Evolutionary conservation across 345 rosid genomes (phyloP).

Genomic region (Clarkia xantiana): DNA sequence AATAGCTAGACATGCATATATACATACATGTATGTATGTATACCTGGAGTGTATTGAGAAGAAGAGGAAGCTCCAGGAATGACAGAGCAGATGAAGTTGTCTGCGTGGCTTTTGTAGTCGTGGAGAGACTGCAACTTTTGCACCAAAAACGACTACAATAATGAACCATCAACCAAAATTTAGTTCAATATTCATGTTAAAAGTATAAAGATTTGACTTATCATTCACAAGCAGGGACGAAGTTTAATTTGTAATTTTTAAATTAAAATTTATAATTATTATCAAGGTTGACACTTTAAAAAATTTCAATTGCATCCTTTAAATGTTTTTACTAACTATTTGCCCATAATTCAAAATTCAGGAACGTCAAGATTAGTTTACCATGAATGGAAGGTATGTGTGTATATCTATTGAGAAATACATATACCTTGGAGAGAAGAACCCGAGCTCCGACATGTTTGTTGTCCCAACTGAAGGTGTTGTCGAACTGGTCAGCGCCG

Average conservation of each 20-base stretch:
- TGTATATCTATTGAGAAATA: neutral
- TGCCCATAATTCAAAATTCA: too few relatives aligned
- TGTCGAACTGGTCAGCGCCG: slow-evolving; percentile 77
- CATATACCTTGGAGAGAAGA: slow-evolving; percentile 70
- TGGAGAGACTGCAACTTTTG: slow-evolving; percentile 60
- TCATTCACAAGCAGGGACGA: too few relatives aligned
- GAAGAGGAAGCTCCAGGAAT: slow-evolving; percentile 85
- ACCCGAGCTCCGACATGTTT: slow-evolving; percentile 84
- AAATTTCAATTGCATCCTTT: too few relatives aligned
- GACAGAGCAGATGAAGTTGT: slow-evolving; percentile 83
- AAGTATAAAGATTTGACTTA: too few relatives aligned
- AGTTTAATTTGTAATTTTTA: too few relatives aligned
- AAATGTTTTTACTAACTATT: too few relatives aligned
- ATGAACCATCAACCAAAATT: slow-evolving; percentile 3
- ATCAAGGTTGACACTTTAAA: too few relatives aligned
- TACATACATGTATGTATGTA: too few relatives aligned
- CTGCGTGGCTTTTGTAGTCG: slow-evolving; percentile 93
- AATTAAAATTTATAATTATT: too few relatives aligned
- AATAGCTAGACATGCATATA: too few relatives aligned
- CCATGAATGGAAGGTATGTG: neutral
- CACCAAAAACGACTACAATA: slow-evolving; percentile 69
- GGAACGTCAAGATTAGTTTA: too few relatives aligned
- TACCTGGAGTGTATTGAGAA: slow-evolving; percentile 82
- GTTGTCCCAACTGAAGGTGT: slow-evolving; percentile 96
- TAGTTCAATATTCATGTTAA: neutral